Base-by-base conservation (phyloP, 306 rosid genomes). In the Sechiopsis laciniata region DNA sequence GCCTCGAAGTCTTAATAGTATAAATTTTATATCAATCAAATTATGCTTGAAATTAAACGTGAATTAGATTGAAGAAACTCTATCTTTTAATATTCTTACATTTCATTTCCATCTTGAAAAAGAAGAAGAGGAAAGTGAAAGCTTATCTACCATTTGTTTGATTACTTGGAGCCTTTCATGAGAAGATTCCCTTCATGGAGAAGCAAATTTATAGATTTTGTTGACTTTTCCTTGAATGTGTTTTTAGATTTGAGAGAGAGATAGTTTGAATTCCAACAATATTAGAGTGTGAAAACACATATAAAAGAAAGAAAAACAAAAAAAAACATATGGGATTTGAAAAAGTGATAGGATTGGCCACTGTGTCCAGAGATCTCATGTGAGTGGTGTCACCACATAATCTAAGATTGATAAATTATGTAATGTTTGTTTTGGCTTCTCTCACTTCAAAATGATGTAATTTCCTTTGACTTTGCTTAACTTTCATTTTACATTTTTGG, bases 171-270 rank as follows among this genome's bases (percentile, higher is more conserved):
- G 5, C 16, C 72, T 66, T 66, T 19, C 72, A 53, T 7, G 19
- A 1, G 9, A 42, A 66, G 72, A 17, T 35, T 64, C 13, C 21
- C 52, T 37, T 37, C 52, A n/a, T 16, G 8, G 71, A 40, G 26
- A 64, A 64, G 17, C 7, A 16, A n/a, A 65, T 66, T 42, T 11
- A 19, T 42, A 17, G n/a, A 19, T 66, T 42, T 10, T 66, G 29
- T 66, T 66, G 54, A 64, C 71, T 66, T 53, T 66, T 17, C 16
- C 3, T 63, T 66, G 17, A 53, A 65, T 65, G 32, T 63, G 3
- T 40, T 37, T 37, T 63, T 63, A 63, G 69, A 32, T 7, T 32
- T 32, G n/a, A 16, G 4, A 61, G 4, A 61, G 11, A 15, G 59
- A 55, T 8, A 55, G 48, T 7, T 13, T 58, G 0, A 9, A 5